Base-by-base conservation (phyloP, 495 filamentous ascomycete genomes). In the Penicillium taxi region DNA sequence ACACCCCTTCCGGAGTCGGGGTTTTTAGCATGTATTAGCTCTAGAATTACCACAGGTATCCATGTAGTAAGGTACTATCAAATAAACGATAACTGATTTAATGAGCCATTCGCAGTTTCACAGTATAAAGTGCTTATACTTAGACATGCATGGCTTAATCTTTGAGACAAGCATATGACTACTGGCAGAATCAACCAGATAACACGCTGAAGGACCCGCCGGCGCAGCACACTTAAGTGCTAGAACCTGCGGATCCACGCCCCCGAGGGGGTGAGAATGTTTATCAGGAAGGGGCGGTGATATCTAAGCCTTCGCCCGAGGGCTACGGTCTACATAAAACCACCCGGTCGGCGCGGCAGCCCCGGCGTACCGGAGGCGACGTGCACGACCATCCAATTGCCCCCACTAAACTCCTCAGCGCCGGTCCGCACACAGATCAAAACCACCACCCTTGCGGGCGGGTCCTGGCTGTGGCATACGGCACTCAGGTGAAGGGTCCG, bases 11-110 rank as follows among this genome's bases (percentile, higher is more conserved):
- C 62, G 60, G 64, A 71, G 69, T 78, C 67, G 67, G 64, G 70
- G 64, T 75, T 75, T 77, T 77, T 64, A 72, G 70, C 69, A 78
- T 79, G 68, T 80, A 79, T 78, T 78, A 78, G 72, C 73, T 77
- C 69, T 78, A 78, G 72, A 80, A 80, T 80, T 78, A 79, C 73
- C 68, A 80, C 70, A 67, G 75, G 71, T 80, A 79, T 80, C 72
- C 70, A 78, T 69, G 72, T 78, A 77, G 70, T 73, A 74, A 74
- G 71, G 73, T 75, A 78, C 67, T 75, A 77, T 78, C 69, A 76
- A 78, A 78, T 78, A 77, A 78, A 77, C 70, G 63, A 78, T 77
- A 77, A 78, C 70, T 78, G 68, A 77, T 77, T 75, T 77, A 77
- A 77, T 77, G 67, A 78, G 70, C 72, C 70, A 77, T 79, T 78